Base-by-base conservation (phyloP, 192 early-diverging fungal genomes). In the Coemansia sp. region DNA sequence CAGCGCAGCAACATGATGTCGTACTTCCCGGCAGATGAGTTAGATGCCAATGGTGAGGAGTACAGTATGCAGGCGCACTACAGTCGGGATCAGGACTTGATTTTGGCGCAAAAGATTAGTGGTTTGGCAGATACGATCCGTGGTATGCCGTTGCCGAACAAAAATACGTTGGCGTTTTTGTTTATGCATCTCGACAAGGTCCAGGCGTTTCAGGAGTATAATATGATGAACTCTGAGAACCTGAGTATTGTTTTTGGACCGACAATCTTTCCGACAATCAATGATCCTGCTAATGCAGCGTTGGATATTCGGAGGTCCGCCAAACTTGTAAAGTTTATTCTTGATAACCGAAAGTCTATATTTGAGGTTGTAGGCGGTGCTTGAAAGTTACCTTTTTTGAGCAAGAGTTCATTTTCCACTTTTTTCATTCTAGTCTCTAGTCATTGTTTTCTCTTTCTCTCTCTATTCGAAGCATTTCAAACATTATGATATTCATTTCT, bases 241-340 rank as follows among this genome's bases (percentile, higher is more conserved):
- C 72, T 98, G 39, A 77, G 87, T 22, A 92, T 96, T 37, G 87
- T 98, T 7, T 96, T 94, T 86, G 93, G 92, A 7, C 91, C 94
- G 10, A 96, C 92, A 8, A 58, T 74, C 10, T 37, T 66, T 11
- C 72, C 72, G 9, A 40, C 64, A 0, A 53, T 35, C 6, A 60
- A 48, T 38, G 62, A 52, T 22, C 60, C 64, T 1, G 46, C 60
- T 4, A 54, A 58, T 19, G 64, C 72, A 9, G 64, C 60, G 3
- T 0, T 56, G 42, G 72, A 74, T 46, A 74, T 67, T 9, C 39
- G 72, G 37, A 37, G 52, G 26, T 63, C 64, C 4, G 58, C 64
- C 6, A 58, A 62, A 19, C 24, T 74, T 36, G 64, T 74, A 30
- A 59, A 58, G 30, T 74, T 74, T 38, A 67, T 74, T 6, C 46